Base-by-base conservation (phyloP, 306 rosid genomes). In the Quercus engelmannii region DNA sequence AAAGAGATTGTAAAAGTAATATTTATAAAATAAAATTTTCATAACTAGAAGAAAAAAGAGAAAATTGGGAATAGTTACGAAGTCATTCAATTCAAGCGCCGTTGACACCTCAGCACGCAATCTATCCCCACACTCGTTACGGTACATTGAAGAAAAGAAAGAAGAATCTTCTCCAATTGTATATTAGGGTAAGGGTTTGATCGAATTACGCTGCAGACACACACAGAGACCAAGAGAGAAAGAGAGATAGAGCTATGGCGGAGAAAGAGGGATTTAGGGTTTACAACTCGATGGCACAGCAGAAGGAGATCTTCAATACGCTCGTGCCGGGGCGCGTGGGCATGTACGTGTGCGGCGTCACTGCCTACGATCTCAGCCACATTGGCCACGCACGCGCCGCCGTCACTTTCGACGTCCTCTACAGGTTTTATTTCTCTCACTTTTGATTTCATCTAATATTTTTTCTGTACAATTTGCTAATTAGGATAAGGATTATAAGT, bases 331-430 rank as follows among this genome's bases (percentile, higher is more conserved):
- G 93, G 58, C 86, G 88, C 81, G 98, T 90, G 77, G 82, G 87
- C 56, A 91, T 95, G 98, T 95, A 95, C 76, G 97, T 95, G 5
- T 92, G 99, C 49, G 99, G 99, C 6, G 90, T 95, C 78, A 95
- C 99, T 15, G 91, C 97, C 51, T 95, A 91, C 58, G 99, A 89
- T 63, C 89, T 80, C 77, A 95, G 99, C 84, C 98, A 94, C 81
- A 86, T 94, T 25, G 98, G 98, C 76, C 99, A 95, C 75, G 99
- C 96, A 49, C 96, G 98, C 26, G 97, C 97, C 31, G 97, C 98
- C 23, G 92, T 95, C 83, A 90, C 87, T 46, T 93, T 91, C 65
- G 99, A 95, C 21, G 87, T 95, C 74, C 94, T 95, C 57, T 93
- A 46, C 89, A 90, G 98, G 98, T 90, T 26, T 33, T 4, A 6